phyloP scores from a whole-genome alignment of 2,329 filamentous ascomycete genomes.

The Penicillium sp. region DNA sequence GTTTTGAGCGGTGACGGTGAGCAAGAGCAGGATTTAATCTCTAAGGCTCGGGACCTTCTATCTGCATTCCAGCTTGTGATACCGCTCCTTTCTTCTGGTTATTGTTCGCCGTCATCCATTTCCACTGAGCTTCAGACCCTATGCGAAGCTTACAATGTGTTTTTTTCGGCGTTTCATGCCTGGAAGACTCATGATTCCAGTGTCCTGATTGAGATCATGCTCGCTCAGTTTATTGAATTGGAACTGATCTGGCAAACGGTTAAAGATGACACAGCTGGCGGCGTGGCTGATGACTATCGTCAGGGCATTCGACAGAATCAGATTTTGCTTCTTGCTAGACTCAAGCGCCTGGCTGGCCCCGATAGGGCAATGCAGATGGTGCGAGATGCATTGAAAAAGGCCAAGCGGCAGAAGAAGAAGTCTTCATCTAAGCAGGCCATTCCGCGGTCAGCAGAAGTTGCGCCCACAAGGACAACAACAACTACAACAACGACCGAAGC shows the following conservation, averaged over 20 bases:
- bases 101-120: constrained; percentile 46
- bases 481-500: constrained; percentile 26
- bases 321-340: constrained; percentile 64
- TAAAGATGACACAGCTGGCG: constrained; percentile 65
- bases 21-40: constrained; percentile 65
- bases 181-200: constrained; percentile 69
- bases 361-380: constrained; percentile 65
- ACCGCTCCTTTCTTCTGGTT: constrained; percentile 53
- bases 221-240: constrained; percentile 68
- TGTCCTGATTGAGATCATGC: constrained; percentile 68
- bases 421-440: constrained; percentile 61
- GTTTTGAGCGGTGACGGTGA: constrained; percentile 66
- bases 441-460: constrained; percentile 57
- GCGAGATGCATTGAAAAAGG: constrained; percentile 64
- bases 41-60: constrained; percentile 64
- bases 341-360: constrained; percentile 66
- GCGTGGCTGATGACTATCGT: constrained; percentile 66
- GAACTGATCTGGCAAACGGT: constrained; percentile 72
- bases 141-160: constrained; percentile 62
- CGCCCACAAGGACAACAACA: constrained; percentile 32
- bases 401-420: constrained; percentile 57
- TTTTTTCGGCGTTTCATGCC: constrained; percentile 66
- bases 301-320: constrained; percentile 71
- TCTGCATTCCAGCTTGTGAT: constrained; percentile 60
- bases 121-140: constrained; percentile 55